These are phyloP conservation scores for Clarireedia sp. DNA, from an alignment of 2,329 filamentous ascomycete species.

Conservation along the genomic window DNA sequence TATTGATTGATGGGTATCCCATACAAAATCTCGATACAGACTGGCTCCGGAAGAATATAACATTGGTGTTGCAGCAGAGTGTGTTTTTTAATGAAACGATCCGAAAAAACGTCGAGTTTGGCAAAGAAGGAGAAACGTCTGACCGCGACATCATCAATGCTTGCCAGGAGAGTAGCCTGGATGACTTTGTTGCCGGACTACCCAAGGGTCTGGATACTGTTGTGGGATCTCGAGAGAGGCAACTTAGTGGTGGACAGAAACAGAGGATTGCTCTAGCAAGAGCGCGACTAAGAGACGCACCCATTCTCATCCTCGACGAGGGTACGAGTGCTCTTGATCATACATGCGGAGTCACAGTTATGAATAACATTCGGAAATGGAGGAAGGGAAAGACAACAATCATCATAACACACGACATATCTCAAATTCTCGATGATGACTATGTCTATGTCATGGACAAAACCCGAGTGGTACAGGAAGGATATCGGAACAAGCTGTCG, in stretches of 20 bases:
- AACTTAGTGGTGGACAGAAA: constrained; percentile 76
- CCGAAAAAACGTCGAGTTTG: constrained; percentile 69
- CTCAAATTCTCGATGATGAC: constrained; percentile 64
- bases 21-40: constrained; percentile 53
- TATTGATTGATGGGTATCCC: constrained; percentile 59
- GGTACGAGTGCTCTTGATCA: constrained; percentile 79
- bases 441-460: constrained; percentile 74
- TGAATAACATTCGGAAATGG: constrained; percentile 72
- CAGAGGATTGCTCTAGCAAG: constrained; percentile 77
- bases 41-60: constrained; percentile 74
- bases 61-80: constrained; percentile 74
- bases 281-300: constrained; percentile 66
- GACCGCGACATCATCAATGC: constrained; percentile 51
- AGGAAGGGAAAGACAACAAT: constrained; percentile 77
- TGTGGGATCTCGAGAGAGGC: constrained; percentile 60
- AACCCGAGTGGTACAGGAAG: constrained; percentile 60
- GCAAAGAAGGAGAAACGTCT: constrained; percentile 45
- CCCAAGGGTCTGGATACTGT: constrained; percentile 64
- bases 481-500: constrained; percentile 50
- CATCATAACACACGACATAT: constrained; percentile 84
- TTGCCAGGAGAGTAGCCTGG: constrained; percentile 60
- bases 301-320: constrained; percentile 81
- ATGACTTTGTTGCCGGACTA: constrained; percentile 57
- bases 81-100: constrained; percentile 77
- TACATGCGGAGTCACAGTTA: constrained; percentile 57